Conservation (phyloP, 2,329 filamentous ascomycete species). For the Arthrobotrys entomopaga region DNA sequence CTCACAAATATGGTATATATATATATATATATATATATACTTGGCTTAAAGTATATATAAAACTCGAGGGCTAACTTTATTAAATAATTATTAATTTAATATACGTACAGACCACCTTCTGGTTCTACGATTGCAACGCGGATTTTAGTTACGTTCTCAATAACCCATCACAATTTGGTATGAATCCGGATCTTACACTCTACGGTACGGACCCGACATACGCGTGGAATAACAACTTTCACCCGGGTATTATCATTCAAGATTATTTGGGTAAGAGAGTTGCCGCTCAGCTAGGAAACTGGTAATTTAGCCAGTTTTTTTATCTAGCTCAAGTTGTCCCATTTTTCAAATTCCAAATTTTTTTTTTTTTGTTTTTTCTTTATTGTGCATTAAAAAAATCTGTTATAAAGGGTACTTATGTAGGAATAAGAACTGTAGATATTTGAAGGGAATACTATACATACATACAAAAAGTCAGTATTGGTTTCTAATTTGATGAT, state of each 20-base stretch:
- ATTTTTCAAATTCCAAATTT: no score
- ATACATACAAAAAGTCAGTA: no score
- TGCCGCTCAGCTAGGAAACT: slow-evolving; percentile 13
- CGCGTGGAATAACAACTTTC: slow-evolving; percentile 50
- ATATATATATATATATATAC: background rate
- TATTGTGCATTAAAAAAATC: background rate
- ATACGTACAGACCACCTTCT: slow-evolving; percentile 41
- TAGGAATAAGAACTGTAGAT: no score
- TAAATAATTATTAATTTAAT: background rate
- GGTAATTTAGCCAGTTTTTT: background rate
- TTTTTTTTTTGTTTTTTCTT: no score
- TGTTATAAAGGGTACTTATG: no score
- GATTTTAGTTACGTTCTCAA: slow-evolving; percentile 43
- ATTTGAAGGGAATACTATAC: no score
- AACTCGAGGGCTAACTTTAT: slow-evolving; percentile 1
- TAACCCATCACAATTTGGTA: slow-evolving; percentile 31
- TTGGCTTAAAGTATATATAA: background rate
- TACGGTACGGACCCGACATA: slow-evolving; percentile 40
- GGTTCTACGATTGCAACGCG: slow-evolving; percentile 43
- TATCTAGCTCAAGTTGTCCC: no score
- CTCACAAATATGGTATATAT: no score
- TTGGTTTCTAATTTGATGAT: no score
- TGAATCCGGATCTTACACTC: slow-evolving; percentile 46
- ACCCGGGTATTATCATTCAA: slow-evolving; percentile 46
- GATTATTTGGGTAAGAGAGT: slow-evolving; percentile 52